Base-by-base conservation (phyloP, 768 basidiomycete species). In the Lactarius pseudohatsudake region DNA sequence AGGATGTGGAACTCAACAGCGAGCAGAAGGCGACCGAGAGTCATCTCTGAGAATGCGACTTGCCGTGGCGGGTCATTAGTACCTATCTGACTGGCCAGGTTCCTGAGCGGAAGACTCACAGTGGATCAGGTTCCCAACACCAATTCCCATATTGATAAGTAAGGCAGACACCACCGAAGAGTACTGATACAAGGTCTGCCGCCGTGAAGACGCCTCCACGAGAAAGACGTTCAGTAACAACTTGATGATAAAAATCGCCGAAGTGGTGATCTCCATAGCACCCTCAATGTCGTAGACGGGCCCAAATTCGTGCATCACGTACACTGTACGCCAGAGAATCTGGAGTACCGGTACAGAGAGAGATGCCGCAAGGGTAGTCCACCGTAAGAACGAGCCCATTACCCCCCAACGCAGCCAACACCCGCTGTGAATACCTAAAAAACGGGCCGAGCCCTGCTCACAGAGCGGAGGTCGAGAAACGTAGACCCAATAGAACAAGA, bases 11-110 rank as follows among this genome's bases (percentile, higher is more conserved):
- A 70, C 71, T 89, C 86, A 40, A 86, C 75, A 16, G 85, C 86
- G 70, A 86, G 78, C 59, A 85, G 74, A 70, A 91, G 84, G 56
- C 87, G 85, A n/a, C 90, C 91, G 1, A 89, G 76, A 11, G 80
- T 79, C 7, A 84, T 84, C 76, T 92, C 91, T 3, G 90, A 84
- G 72, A 91, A 90, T 61, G 79, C 76, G 73, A 88, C 89, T 91
- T 69, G 3, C n/a, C 11, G 60, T 15, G 40, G n/a, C 15, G 36
- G 26, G 45, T 69, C 8, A 6, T 50, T 16, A 74, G 61, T 20
- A 32, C 36, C 20, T 2, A 9, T 4, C 11, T 7, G 22, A 8
- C 20, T n/a, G 59, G 16, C 50, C 15, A 50, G 36, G 18, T 15
- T 60, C 34, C 36, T 26, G 22, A 22, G 22, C 20, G 22, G n/a